Conservation (phyloP, 2,329 filamentous ascomycete genomes). For the Nothophaeocryptopus gaeumannii region DNA sequence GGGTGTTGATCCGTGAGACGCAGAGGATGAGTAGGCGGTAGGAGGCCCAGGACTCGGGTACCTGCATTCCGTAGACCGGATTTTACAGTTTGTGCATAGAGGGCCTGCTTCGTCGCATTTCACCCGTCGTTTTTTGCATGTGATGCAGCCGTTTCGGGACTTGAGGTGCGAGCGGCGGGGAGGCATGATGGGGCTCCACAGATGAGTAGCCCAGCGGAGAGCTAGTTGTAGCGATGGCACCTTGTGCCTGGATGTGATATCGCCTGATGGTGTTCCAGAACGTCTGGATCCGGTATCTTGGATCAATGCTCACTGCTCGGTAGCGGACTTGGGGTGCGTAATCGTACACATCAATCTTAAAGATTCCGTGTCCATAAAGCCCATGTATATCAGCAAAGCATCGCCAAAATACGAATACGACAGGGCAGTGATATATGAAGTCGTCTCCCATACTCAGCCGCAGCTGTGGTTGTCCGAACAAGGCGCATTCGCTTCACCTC, state of each 20-base stretch:
- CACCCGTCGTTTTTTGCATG: constrained; percentile 17
- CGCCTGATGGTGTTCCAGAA: too few relatives aligned
- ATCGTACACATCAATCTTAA: neutral
- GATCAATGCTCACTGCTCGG: neutral
- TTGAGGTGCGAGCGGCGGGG: constrained; percentile 18
- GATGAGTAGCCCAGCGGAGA: neutral
- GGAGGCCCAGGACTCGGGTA: constrained; percentile 4
- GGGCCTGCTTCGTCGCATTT: constrained; percentile 18
- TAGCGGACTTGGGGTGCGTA: neutral
- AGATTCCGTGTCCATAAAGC: neutral
- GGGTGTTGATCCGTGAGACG: constrained; percentile 3
- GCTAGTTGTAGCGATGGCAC: neutral
- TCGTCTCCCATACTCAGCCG: neutral
- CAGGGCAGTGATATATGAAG: constrained; percentile 1
- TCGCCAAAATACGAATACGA: constrained; percentile 1
- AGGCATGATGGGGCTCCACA: constrained; percentile 5
- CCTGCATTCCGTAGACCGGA: constrained; percentile 11
- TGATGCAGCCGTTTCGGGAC: constrained; percentile 16
- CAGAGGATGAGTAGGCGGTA: neutral
- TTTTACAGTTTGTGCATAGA: constrained; percentile 14
- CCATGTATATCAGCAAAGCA: neutral
- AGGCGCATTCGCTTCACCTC: neutral
- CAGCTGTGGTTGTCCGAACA: neutral
- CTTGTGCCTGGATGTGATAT: too few relatives aligned
- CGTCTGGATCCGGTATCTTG: too few relatives aligned